These are phyloP conservation scores for Penicillium desertorum DNA, from an alignment of 495 filamentous ascomycete genomes.

Conservation along the genomic window DNA sequence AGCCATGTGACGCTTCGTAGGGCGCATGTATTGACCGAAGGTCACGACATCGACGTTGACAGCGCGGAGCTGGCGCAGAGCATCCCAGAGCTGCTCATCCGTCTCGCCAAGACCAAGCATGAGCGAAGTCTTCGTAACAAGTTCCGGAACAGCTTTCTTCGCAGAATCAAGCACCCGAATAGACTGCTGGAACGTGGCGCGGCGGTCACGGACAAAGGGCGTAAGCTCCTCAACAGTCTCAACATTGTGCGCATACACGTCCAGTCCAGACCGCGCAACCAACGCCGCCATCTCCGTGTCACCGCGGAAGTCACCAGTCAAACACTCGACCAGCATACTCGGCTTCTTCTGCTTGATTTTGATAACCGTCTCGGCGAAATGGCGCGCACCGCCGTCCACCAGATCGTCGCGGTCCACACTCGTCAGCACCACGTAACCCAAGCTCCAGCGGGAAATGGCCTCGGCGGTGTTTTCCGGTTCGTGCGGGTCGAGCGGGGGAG, in stretches of 20 bases:
- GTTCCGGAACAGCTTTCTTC: conserved; percentile 67
- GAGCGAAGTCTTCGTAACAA: conserved; percentile 96
- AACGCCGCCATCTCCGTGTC: conserved; percentile 77
- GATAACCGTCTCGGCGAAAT: conserved; percentile 92
- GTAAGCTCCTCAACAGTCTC: conserved; percentile 93
- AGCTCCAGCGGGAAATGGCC: conserved; percentile 85
- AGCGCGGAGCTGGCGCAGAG: conserved; percentile 76
- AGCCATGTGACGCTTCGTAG: conserved; percentile 95
- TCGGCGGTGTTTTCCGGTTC: conserved; percentile 97
- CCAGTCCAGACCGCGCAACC: conserved; percentile 83
- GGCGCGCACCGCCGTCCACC: conserved; percentile 78
- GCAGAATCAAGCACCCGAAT: conserved; percentile 76
- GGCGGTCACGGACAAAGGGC: conserved; percentile 82
- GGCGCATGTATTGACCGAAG: conserved; percentile 98
- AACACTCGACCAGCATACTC: conserved; percentile 84
- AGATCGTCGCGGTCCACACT: conserved; percentile 92
- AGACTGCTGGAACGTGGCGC: conserved; percentile 86
- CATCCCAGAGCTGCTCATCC: conserved; percentile 80
- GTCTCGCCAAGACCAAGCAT: conserved; percentile 96
- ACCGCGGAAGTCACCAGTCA: conserved; percentile 88
- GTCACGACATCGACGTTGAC: conserved; percentile 90
- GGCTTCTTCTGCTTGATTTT: conserved; percentile 91
- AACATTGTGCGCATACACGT: conserved; percentile 96
- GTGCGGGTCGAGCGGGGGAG: conserved; percentile 85
- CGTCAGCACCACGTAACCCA: conserved; percentile 95